phyloP scores from a whole-genome alignment of 352 stramenopile species.

The Phytopythium litorale region DNA sequence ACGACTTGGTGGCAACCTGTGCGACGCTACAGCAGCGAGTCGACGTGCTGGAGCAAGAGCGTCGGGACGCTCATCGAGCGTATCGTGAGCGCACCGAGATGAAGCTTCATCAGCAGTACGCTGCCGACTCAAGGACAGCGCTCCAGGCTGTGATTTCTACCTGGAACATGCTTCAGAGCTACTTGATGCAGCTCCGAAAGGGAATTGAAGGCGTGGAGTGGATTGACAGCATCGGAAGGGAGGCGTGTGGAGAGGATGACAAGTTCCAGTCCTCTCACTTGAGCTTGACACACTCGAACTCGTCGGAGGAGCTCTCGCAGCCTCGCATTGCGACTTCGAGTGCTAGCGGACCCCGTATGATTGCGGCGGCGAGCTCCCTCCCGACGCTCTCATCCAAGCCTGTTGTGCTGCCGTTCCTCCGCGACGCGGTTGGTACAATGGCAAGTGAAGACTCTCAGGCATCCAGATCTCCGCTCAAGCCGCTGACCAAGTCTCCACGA shows the following conservation, averaged over 20 bases:
- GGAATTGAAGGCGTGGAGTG: not conserved
- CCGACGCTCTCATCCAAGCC: not conserved
- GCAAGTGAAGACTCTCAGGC: not conserved
- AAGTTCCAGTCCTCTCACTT: not conserved
- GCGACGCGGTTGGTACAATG: constrained; percentile 3
- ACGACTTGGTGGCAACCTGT: constrained; percentile 14
- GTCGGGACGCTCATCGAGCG: constrained; percentile 23
- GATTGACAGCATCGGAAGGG: not conserved
- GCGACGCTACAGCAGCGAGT: constrained; percentile 29
- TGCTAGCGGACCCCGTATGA: not conserved
- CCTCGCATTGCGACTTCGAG: constrained; percentile 1
- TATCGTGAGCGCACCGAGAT: constrained; percentile 27
- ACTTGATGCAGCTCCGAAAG: constrained; percentile 20
- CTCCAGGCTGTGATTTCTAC: constrained; percentile 27
- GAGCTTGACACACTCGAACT: not conserved
- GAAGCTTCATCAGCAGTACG: constrained; percentile 26
- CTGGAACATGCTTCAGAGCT: constrained; percentile 30
- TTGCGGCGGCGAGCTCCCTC: not conserved
- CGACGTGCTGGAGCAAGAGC: constrained; percentile 29
- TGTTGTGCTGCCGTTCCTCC: constrained; percentile 21
- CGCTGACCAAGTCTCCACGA: not conserved
- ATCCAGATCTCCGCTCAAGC: not conserved
- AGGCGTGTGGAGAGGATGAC: not conserved
- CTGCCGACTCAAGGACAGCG: constrained; percentile 23
- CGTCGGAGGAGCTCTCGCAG: not conserved